Evolutionary conservation across 495 filamentous ascomycete species (phyloP).

Genomic region (Antarctomyces pellizariae): DNA sequence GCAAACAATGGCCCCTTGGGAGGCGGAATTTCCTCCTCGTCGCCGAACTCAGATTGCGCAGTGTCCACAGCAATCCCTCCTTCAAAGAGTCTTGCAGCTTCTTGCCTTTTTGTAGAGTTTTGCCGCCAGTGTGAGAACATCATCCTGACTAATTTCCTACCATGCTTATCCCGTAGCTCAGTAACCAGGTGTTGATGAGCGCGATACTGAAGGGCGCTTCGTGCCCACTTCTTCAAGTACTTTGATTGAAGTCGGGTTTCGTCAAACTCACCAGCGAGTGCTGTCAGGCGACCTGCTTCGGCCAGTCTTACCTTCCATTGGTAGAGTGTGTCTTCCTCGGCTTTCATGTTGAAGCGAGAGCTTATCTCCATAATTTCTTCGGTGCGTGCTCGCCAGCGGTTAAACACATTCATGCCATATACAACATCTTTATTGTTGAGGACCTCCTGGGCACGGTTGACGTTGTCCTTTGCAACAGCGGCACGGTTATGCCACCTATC

Average conservation of each 20-base stretch:
- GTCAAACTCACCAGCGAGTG: too few relatives aligned
- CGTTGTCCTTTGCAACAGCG: slow-evolving; percentile 16
- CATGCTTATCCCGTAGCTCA: slow-evolving; percentile 18
- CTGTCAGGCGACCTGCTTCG: too few relatives aligned
- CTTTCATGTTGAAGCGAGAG: too few relatives aligned
- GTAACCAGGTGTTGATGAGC: slow-evolving; percentile 15
- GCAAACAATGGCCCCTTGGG: too few relatives aligned
- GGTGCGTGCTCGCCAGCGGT: slow-evolving; percentile 21
- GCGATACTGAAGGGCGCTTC: slow-evolving; percentile 13
- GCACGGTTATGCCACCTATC: slow-evolving; percentile 22
- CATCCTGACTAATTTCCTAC: slow-evolving; percentile 27
- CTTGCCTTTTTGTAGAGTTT: slow-evolving; percentile 19
- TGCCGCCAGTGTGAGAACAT: slow-evolving; percentile 37
- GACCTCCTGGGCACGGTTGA: slow-evolving; percentile 21
- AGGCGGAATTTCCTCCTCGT: too few relatives aligned
- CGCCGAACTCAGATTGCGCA: too few relatives aligned
- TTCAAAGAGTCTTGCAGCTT: slow-evolving; percentile 10
- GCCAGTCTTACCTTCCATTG: too few relatives aligned
- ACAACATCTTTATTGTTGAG: slow-evolving; percentile 17
- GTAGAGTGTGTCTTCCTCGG: too few relatives aligned
- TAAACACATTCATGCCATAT: slow-evolving; percentile 18
- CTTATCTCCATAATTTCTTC: slow-evolving; percentile 9
- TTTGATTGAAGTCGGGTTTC: too few relatives aligned
- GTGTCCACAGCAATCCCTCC: too few relatives aligned
- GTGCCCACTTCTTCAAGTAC: slow-evolving; percentile 32